Conservation (phyloP, 192 early-diverging fungal species). For the Paraglomus brasilianum region DNA sequence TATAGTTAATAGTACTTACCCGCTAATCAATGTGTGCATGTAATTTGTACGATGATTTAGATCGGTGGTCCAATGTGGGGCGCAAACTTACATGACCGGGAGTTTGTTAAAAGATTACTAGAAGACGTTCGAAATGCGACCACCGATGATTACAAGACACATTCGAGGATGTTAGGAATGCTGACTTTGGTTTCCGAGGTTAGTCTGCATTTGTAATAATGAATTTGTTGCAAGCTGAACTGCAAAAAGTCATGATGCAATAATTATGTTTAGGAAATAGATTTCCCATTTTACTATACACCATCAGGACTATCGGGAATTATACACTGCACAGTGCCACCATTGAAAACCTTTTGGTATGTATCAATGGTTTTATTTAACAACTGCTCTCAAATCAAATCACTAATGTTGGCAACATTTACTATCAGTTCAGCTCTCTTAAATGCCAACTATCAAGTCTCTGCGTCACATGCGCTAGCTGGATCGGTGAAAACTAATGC, state of each 20-base stretch:
- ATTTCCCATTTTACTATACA: conserved; percentile 82
- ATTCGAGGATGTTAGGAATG: conserved; percentile 92
- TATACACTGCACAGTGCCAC: conserved; percentile 73
- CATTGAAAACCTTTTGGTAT: conserved; percentile 64
- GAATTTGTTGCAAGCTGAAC: too few relatives aligned
- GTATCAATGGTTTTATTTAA: conserved; percentile 9
- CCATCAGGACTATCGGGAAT: conserved; percentile 66
- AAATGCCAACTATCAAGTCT: conserved; percentile 88
- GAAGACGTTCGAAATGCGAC: conserved; percentile 62
- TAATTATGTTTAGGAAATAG: conserved; percentile 52
- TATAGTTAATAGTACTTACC: too few relatives aligned
- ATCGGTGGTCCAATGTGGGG: conserved; percentile 92
- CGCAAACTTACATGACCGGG: conserved; percentile 78
- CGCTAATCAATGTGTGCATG: conserved; percentile 11
- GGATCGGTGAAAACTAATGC: conserved; percentile 93
- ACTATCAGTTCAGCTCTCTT: conserved; percentile 79
- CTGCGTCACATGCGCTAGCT: conserved; percentile 76
- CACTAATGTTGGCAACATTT: background rate
- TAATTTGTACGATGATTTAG: conserved; percentile 35
- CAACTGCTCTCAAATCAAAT: too few relatives aligned
- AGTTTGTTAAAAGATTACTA: conserved; percentile 83
- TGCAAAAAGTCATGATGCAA: too few relatives aligned
- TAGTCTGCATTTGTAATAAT: too few relatives aligned
- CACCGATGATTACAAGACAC: conserved; percentile 70
- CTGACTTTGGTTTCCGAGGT: conserved; percentile 85